Conservation (phyloP, 768 basidiomycete genomes). For the Pseudohyphozyma bogoriensis region DNA sequence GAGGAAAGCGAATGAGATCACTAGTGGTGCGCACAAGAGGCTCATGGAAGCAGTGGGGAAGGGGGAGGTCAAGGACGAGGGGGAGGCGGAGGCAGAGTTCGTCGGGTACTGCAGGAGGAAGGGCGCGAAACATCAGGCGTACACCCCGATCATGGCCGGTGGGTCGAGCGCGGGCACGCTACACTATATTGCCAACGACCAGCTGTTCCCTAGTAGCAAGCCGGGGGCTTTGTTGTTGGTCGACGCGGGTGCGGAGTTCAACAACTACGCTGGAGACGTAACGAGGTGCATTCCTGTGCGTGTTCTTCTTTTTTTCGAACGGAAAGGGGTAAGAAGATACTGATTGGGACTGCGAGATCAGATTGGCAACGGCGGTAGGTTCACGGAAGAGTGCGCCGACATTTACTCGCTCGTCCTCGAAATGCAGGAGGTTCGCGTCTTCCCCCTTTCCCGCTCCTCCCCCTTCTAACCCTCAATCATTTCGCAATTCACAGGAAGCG, state of each 20-base stretch:
- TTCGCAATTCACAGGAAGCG: conserved; percentile 46
- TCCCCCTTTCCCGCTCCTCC: neutral
- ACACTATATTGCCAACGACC: conserved; percentile 79
- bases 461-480: neutral
- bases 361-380: conserved; percentile 86
- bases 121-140: conserved; percentile 77
- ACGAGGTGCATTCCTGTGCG: conserved; percentile 40
- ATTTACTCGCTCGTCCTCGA: conserved; percentile 79
- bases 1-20: conserved; percentile 69
- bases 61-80: conserved; percentile 85
- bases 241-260: conserved; percentile 90
- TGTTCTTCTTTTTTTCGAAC: neutral
- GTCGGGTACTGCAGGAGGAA: conserved; percentile 78
- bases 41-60: conserved; percentile 57
- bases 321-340: conserved; percentile 19
- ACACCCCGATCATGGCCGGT: conserved; percentile 83
- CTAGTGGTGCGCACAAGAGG: conserved; percentile 77
- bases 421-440: conserved; percentile 65
- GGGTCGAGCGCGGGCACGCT: conserved; percentile 77
- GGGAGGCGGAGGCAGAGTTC: conserved; percentile 87
- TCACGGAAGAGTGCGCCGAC: conserved; percentile 64
- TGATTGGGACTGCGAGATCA: conserved; percentile 50
- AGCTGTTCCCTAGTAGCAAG: conserved; percentile 22
- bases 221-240: conserved; percentile 28
- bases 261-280: conserved; percentile 57